phyloP scores from a whole-genome alignment of 2,329 filamentous ascomycete genomes.

The Chaetomiaceae sp. region DNA sequence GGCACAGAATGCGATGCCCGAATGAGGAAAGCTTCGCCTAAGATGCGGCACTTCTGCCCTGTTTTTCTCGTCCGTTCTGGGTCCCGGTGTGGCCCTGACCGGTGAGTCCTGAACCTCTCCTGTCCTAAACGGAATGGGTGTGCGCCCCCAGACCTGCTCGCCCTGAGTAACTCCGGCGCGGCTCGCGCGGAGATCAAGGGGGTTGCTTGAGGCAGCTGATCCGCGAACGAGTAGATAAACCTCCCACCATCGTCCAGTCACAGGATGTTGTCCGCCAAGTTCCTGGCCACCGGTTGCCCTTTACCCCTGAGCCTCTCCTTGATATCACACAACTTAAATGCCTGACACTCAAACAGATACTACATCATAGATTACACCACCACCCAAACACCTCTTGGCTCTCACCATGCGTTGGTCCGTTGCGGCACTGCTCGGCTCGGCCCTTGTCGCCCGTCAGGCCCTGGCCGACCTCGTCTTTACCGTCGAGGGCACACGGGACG shows the following conservation, averaged over 20 bases:
- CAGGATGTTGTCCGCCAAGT: too few species aligned
- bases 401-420: constrained; percentile 22
- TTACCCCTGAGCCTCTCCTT: neutral
- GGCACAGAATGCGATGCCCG: constrained; percentile 5
- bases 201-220: neutral
- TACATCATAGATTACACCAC: constrained; percentile 10
- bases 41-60: constrained; percentile 9
- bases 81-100: neutral
- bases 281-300: too few species aligned
- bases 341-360: neutral
- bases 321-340: neutral
- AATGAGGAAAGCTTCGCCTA: constrained; percentile 15
- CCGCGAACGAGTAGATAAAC: constrained; percentile 9
- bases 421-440: constrained; percentile 17
- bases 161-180: constrained; percentile 8
- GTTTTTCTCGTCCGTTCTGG: constrained; percentile 1
- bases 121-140: constrained; percentile 10
- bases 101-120: constrained; percentile 1
- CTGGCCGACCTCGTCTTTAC: constrained; percentile 23
- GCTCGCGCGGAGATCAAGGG: constrained; percentile 1
- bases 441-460: constrained; percentile 12
- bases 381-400: neutral
- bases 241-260: neutral
- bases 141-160: constrained; percentile 1
- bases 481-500: constrained; percentile 22